phyloP scores from a whole-genome alignment of 2,329 filamentous ascomycete genomes.

The Aspergillus novoparasiticus region DNA sequence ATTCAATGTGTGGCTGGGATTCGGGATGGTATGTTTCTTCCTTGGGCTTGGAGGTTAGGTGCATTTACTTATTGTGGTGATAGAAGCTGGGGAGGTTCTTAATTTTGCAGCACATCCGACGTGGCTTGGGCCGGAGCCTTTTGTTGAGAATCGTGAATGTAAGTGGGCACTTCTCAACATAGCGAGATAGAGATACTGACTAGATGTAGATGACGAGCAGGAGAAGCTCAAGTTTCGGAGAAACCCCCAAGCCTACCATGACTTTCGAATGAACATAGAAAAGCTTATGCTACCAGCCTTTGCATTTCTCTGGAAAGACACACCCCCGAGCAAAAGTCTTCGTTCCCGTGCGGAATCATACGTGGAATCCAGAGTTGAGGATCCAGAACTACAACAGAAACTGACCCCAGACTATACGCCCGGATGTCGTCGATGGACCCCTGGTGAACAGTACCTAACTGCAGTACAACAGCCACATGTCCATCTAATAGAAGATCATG shows the following conservation, averaged over 20 bases:
- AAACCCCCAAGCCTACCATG: conserved; percentile 13
- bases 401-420: not conserved
- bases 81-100: conserved; percentile 23
- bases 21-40: not conserved
- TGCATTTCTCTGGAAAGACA: not conserved
- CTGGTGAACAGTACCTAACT: not conserved
- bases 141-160: conserved; percentile 16
- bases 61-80: not conserved
- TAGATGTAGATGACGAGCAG: conserved; percentile 25
- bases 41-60: too few relatives aligned
- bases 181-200: not conserved
- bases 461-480: not conserved
- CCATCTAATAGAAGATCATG: not conserved
- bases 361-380: not conserved
- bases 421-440: not conserved
- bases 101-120: conserved; percentile 31
- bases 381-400: not conserved
- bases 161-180: too few relatives aligned
- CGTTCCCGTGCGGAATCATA: too few relatives aligned
- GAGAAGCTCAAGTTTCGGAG: conserved; percentile 24
- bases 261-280: conserved; percentile 9
- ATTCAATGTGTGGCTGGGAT: conserved; percentile 34
- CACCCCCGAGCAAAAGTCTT: not conserved
- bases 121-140: conserved; percentile 29
- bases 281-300: conserved; percentile 4